A percentile compares a stretch with the other conserved stretches of the same genome.
These are phyloP conservation scores for Phoma sp. DNA, from an alignment of 2,329 filamentous ascomycete genomes.

Conservation along the genomic window DNA sequence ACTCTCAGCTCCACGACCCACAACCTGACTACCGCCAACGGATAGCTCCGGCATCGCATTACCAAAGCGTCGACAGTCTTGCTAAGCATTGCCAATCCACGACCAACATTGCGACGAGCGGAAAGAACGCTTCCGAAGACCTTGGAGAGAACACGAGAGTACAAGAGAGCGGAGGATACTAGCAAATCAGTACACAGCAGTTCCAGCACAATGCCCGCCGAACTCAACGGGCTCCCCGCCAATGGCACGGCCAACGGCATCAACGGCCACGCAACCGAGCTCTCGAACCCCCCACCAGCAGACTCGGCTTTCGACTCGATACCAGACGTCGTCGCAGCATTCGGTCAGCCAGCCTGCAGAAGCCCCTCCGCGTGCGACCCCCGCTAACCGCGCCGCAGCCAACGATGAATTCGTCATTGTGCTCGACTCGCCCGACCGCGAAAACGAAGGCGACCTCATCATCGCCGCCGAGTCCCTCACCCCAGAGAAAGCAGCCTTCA, in stretches of 20 bases:
- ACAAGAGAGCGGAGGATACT: background rate
- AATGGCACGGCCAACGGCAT: slow-evolving; percentile 26
- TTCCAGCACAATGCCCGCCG: slow-evolving; percentile 32
- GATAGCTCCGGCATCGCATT: slow-evolving; percentile 33
- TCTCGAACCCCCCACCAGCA: slow-evolving; percentile 37
- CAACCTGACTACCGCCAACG: background rate
- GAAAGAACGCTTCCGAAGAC: slow-evolving; percentile 2
- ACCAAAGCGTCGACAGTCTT: slow-evolving; percentile 29
- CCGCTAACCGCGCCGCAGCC: slow-evolving; percentile 29
- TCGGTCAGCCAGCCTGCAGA: slow-evolving; percentile 42
- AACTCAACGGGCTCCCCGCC: slow-evolving; percentile 24
- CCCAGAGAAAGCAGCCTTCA: slow-evolving; percentile 90
- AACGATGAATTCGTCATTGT: slow-evolving; percentile 91
- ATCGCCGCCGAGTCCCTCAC: slow-evolving; percentile 88
- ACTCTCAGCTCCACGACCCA: background rate
- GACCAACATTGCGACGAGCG: background rate
- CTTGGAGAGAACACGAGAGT: background rate
- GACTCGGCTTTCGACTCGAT: slow-evolving; percentile 56
- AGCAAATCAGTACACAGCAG: background rate
- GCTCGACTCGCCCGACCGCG: slow-evolving; percentile 88
- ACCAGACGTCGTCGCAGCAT: slow-evolving; percentile 55
- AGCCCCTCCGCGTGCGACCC: background rate
- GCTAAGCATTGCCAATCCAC: slow-evolving; percentile 30
- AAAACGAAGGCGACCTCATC: slow-evolving; percentile 98
- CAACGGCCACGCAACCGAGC: slow-evolving; percentile 19